phyloP scores from a whole-genome alignment of 192 early-diverging fungal genomes.

The Chytriomyces sp. region DNA sequence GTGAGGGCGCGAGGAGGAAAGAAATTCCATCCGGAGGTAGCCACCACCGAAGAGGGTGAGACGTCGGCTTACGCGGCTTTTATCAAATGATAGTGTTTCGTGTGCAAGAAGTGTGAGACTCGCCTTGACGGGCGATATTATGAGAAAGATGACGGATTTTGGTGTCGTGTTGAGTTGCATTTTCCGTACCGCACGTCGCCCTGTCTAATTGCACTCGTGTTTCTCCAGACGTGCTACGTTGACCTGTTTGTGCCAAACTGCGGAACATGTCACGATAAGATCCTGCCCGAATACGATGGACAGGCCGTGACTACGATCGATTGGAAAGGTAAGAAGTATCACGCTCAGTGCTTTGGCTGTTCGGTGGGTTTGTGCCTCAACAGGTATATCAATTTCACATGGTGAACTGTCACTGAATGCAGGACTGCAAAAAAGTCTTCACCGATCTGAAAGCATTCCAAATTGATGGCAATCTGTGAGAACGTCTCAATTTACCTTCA shows the following conservation, averaged over 20 bases:
- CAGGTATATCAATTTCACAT: neutral
- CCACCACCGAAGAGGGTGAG: neutral
- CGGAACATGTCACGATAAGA: neutral
- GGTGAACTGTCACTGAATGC: neutral
- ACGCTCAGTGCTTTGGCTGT: constrained; percentile 29
- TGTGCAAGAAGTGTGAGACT: constrained; percentile 12
- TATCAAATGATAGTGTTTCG: constrained; percentile 16
- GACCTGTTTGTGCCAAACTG: constrained; percentile 23
- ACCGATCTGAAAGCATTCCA: constrained; percentile 29
- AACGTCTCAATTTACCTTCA: neutral
- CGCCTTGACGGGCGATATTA: constrained; percentile 24
- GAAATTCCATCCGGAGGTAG: constrained; percentile 27
- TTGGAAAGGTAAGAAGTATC: constrained; percentile 35
- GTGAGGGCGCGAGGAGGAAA: constrained; percentile 19
- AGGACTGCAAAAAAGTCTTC: constrained; percentile 32
- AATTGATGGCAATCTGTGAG: constrained; percentile 27
- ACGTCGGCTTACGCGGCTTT: too few relatives aligned
- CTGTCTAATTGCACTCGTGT: neutral
- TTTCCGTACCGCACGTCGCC: too few relatives aligned
- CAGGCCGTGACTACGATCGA: constrained; percentile 22
- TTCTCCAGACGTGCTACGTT: constrained; percentile 6
- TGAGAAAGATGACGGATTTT: constrained; percentile 15
- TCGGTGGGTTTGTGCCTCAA: neutral
- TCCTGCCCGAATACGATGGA: constrained; percentile 18
- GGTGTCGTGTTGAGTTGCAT: constrained; percentile 16